Conservation (phyloP, 352 stramenopile genomes). For the Pythium monospermum region DNA sequence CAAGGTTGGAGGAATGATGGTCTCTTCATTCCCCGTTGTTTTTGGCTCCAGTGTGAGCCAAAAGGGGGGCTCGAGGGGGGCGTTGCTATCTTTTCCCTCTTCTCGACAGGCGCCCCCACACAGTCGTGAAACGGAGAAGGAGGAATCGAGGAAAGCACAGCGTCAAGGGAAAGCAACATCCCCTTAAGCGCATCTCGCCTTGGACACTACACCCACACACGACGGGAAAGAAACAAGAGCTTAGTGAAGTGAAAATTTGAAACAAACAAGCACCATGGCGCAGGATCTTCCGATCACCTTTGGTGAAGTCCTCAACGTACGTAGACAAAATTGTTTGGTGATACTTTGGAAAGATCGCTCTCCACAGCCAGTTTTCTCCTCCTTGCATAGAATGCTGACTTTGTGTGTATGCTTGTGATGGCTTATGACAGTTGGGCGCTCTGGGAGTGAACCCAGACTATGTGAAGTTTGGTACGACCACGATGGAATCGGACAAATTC, state of each 20-base stretch:
- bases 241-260: constrained; percentile 1
- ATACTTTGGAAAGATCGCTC: too few species aligned
- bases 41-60: too few species aligned
- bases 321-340: constrained; percentile 16
- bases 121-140: constrained; percentile 73
- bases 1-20: constrained; percentile 7
- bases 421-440: constrained; percentile 70
- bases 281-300: constrained; percentile 89
- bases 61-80: neutral
- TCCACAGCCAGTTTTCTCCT: neutral
- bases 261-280: constrained; percentile 42
- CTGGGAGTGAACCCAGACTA: constrained; percentile 88
- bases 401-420: constrained; percentile 9
- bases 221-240: constrained; percentile 1
- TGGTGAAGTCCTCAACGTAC: constrained; percentile 88
- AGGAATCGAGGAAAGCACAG: constrained; percentile 21
- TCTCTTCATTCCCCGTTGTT: neutral
- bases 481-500: constrained; percentile 98
- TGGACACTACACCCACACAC: constrained; percentile 1
- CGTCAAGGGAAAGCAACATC: neutral
- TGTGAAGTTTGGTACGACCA: constrained; percentile 92
- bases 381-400: constrained; percentile 4
- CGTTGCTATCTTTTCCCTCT: constrained; percentile 22
- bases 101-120: constrained; percentile 19
- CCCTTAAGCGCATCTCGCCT: constrained; percentile 14